Base-by-base conservation (phyloP, 2,329 filamentous ascomycete species). In the Diaporthe helianthi region DNA sequence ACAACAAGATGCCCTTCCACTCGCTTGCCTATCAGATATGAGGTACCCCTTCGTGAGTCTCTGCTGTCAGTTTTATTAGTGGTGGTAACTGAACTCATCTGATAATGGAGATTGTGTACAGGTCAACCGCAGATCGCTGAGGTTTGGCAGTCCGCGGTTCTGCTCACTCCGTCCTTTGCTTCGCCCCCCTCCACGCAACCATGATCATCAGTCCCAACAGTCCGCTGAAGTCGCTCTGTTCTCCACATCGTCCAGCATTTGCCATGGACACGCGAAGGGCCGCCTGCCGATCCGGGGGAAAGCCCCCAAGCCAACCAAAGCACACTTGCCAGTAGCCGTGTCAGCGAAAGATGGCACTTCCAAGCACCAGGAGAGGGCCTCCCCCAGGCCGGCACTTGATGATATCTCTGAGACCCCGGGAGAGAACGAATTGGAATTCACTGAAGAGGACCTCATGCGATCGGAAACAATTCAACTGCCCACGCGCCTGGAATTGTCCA, bases 11-110 rank as follows among this genome's bases (percentile, higher is more conserved):
- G 55, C 31, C 26, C 5, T 29, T 2, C 55, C 33, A 10, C 26
- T 17, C 24, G 7, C 17, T 17, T 26, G 12, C 12, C 38, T 6
- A 4, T 22, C 55, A 46, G 47, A 26, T 10, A 68, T 68, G 66
- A 64, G 66, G 55, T 64, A 29, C 47, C 54, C 36, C 24, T 22
- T 64, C 15, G 66, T 68, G 26, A 64, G 66, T 68, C 9, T 5
- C 4, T 19, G 9, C 15, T 3, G 38, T 26, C 10, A 9, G 26
- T 38, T 12, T 7, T 8, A 7, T 10, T 17, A 12, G 7, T n/a
- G 19, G 1, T 10, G 17, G 8, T 24, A 24, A n/a, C 19, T 15
- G 6, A 12, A 12, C 53, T 19, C n/a, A 6, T 46, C 55, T 64
- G n/a, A 54, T n/a, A 17, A 19, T 52, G 4, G n/a, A 5, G 8